Conservation (phyloP, 2,329 filamentous ascomycete genomes). For the Dothistroma pini region DNA sequence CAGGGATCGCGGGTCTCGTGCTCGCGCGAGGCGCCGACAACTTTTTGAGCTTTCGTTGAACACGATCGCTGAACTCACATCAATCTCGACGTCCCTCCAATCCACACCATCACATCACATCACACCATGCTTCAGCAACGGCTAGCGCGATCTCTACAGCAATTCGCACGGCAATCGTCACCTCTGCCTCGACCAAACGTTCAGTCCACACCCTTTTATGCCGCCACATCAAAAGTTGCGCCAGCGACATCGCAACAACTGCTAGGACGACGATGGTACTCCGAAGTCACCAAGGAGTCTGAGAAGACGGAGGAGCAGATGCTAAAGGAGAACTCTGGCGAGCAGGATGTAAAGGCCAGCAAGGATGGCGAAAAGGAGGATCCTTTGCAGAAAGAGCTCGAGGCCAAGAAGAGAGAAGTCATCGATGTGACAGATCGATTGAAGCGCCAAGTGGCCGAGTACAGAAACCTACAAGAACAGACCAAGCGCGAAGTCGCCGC, state of each 20-base stretch:
- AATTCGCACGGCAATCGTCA: slow-evolving; percentile 30
- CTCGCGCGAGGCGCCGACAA: neutral
- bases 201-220: slow-evolving; percentile 29
- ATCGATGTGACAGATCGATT: slow-evolving; percentile 93
- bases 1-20: neutral
- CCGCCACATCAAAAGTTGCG: slow-evolving; percentile 29
- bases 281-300: slow-evolving; percentile 36
- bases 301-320: slow-evolving; percentile 41
- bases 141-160: slow-evolving; percentile 47
- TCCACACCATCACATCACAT: slow-evolving; percentile 5
- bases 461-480: slow-evolving; percentile 95
- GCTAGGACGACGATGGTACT: slow-evolving; percentile 43
- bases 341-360: slow-evolving; percentile 38
- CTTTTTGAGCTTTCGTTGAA: neutral
- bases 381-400: slow-evolving; percentile 61
- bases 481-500: slow-evolving; percentile 84
- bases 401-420: slow-evolving; percentile 68
- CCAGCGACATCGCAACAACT: slow-evolving; percentile 32
- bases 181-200: slow-evolving; percentile 27
- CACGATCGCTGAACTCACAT: neutral
- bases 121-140: slow-evolving; percentile 49
- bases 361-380: slow-evolving; percentile 46
- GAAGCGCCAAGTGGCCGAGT: slow-evolving; percentile 90
- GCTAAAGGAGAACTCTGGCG: slow-evolving; percentile 35
- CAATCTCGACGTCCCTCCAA: slow-evolving; percentile 4